Evolutionary conservation across 2,329 filamentous ascomycete genomes (phyloP).

Genomic region (Cercospora sesami): DNA sequence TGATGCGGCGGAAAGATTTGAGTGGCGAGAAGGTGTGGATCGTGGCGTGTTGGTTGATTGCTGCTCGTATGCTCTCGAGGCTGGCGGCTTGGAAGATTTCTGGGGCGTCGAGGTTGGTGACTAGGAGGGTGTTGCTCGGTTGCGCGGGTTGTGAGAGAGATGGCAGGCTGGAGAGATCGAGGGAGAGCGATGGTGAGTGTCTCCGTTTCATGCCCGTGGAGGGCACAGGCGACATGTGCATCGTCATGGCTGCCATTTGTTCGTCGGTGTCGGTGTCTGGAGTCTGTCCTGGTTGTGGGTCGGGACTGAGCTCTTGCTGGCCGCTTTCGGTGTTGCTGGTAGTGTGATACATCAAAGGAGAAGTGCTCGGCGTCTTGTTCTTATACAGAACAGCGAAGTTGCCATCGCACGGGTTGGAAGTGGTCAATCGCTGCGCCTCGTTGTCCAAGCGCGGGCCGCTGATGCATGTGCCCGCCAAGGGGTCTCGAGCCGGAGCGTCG

Average conservation of each 20-base stretch:
- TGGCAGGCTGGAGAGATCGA: conserved; percentile 73
- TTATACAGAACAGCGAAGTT: background rate
- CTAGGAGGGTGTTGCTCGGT: conserved; percentile 79
- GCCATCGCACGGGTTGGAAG: background rate
- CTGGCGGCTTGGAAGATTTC: conserved; percentile 75
- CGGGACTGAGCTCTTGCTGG: background rate
- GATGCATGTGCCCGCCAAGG: conserved; percentile 5
- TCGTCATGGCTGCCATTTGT: conserved; percentile 23
- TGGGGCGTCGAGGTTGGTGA: conserved; percentile 73
- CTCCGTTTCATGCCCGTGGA: conserved; percentile 29
- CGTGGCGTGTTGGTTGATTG: conserved; percentile 67
- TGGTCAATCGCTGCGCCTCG: conserved; percentile 8
- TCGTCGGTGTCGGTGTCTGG: conserved; percentile 2
- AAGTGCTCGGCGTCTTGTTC: background rate
- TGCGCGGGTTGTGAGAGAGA: conserved; percentile 69
- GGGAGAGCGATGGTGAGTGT: conserved; percentile 56
- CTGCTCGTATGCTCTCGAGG: conserved; percentile 69
- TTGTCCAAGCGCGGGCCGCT: background rate
- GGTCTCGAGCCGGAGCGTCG: conserved; percentile 4
- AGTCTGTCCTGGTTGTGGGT: background rate
- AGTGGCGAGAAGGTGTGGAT: conserved; percentile 78
- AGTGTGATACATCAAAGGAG: conserved; percentile 9
- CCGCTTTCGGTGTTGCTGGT: background rate
- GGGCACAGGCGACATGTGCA: conserved; percentile 19
- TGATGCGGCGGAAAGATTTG: conserved; percentile 78